phyloP scores from a whole-genome alignment of 495 filamentous ascomycete genomes.

The Aspergillus hancockii region DNA sequence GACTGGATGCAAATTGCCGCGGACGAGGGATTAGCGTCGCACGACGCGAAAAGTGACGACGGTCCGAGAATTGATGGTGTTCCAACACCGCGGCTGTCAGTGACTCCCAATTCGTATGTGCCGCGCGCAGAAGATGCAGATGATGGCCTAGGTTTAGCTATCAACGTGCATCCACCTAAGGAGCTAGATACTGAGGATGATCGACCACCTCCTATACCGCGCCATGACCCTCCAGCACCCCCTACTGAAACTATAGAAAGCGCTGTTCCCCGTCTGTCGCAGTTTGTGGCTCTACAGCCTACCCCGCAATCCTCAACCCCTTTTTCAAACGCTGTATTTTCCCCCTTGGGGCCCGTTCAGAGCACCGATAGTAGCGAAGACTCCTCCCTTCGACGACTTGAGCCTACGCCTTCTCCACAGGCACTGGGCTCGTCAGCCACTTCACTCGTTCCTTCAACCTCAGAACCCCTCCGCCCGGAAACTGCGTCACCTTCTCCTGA shows the following conservation, averaged over 20 bases:
- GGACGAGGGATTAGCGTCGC: constrained; percentile 34
- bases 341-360: constrained; percentile 61
- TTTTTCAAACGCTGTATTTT: constrained; percentile 39
- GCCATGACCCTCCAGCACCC: constrained; percentile 38
- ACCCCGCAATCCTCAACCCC: constrained; percentile 37
- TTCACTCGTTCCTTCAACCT: constrained; percentile 37
- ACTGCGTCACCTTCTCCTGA: constrained; percentile 53
- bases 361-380: constrained; percentile 50
- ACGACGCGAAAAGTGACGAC: constrained; percentile 17
- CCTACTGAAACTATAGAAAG: constrained; percentile 19
- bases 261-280: background rate
- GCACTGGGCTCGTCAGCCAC: constrained; percentile 44
- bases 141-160: constrained; percentile 38
- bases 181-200: constrained; percentile 26
- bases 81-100: constrained; percentile 28
- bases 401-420: constrained; percentile 36
- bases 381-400: constrained; percentile 40
- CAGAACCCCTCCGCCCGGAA: constrained; percentile 26
- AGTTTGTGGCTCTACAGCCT: constrained; percentile 25
- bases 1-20: constrained; percentile 55
- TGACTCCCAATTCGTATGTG: constrained; percentile 9
- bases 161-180: constrained; percentile 35
- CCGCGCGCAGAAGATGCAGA: constrained; percentile 16
- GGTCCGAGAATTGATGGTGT: constrained; percentile 24
- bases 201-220: constrained; percentile 39